Conservation (phyloP, 768 basidiomycete species). For the Kwoniella shandongensis region DNA sequence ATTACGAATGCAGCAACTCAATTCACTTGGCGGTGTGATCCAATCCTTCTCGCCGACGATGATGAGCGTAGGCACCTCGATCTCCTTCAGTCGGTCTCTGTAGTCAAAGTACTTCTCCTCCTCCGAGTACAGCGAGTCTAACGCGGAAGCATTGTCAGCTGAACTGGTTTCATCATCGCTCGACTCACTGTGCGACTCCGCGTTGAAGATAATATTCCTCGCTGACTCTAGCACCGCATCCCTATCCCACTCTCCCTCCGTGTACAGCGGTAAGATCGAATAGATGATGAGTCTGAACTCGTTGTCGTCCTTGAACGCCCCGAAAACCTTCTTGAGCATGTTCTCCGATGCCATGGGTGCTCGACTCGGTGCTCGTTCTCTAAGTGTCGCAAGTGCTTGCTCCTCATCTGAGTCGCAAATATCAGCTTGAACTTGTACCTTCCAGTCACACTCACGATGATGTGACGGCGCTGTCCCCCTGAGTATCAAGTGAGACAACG, state of each 20-base stretch:
- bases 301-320: not conserved
- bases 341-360: not conserved
- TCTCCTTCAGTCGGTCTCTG: not conserved
- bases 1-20: no score
- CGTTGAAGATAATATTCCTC: not conserved
- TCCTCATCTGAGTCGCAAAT: not conserved
- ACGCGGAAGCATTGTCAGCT: not conserved
- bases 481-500: not conserved
- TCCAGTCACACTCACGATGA: not conserved
- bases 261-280: not conserved
- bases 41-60: not conserved
- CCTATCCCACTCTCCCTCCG: not conserved
- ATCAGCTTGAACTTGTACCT: not conserved
- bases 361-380: not conserved
- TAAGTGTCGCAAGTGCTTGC: not conserved
- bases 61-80: not conserved
- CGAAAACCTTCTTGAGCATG: not conserved
- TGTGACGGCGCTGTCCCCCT: not conserved
- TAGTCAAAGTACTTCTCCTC: constrained; percentile 1
- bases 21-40: not conserved
- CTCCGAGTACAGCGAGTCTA: not conserved
- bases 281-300: not conserved
- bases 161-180: not conserved
- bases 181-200: not conserved
- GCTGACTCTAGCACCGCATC: not conserved